These are phyloP conservation scores for Encephalitozoon cuniculi DNA, from an alignment of 371 early-diverging fungal species.

Conservation along the genomic window DNA sequence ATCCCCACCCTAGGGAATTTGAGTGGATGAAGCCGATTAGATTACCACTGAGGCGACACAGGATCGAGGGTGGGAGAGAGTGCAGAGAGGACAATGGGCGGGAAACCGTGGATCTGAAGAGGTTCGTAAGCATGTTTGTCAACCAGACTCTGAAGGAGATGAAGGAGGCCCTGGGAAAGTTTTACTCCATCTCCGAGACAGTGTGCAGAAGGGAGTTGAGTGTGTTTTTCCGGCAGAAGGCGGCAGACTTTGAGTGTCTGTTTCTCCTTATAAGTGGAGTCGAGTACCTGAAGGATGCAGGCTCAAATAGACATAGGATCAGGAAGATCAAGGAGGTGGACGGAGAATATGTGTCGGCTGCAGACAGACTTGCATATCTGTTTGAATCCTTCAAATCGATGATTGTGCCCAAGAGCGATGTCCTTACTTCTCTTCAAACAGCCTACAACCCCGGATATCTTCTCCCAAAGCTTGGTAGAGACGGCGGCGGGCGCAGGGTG, in stretches of 20 bases:
- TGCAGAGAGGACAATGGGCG: neutral
- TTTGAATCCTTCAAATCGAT: slow-evolving; percentile 25
- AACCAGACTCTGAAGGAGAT: slow-evolving; percentile 21
- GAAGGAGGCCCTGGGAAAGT: neutral
- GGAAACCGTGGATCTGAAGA: neutral
- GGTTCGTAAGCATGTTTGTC: slow-evolving; percentile 6
- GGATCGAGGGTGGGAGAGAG: neutral
- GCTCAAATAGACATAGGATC: neutral
- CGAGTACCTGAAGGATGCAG: neutral
- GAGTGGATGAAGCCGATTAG: neutral
- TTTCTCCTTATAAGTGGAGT: neutral
- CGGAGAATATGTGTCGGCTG: neutral
- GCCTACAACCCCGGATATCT: neutral
- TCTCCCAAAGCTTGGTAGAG: neutral
- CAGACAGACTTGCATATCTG: slow-evolving; percentile 20
- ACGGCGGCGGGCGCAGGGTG: neutral
- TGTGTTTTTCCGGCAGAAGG: slow-evolving; percentile 27
- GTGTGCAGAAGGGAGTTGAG: slow-evolving; percentile 20
- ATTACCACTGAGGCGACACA: slow-evolving; percentile 2
- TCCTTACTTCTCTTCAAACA: neutral
- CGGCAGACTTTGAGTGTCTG: slow-evolving; percentile 18
- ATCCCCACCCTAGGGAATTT: neutral
- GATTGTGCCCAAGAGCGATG: slow-evolving; percentile 17
- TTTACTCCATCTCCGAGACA: slow-evolving; percentile 1
- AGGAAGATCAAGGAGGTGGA: neutral